Percentiles rank a stretch among this genome's conserved stretches.
These are phyloP conservation scores for Phytophthora cryptogea DNA, from an alignment of 352 stramenopile species.

Conservation along the genomic window DNA sequence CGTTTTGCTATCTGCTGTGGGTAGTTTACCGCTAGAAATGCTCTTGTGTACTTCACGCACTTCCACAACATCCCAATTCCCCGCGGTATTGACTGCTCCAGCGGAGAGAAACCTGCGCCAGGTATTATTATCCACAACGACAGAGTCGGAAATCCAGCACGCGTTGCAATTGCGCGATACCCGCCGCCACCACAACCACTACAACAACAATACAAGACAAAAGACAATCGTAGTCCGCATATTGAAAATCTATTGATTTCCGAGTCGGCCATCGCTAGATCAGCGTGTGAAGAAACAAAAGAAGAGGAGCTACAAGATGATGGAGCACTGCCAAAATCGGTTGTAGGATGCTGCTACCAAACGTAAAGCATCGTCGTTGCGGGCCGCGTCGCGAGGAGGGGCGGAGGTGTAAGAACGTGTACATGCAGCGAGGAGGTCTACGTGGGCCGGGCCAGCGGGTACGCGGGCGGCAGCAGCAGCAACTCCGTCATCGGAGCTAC, in stretches of 20 bases:
- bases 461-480: conserved; percentile 10
- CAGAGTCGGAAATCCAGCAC: background rate
- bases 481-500: conserved; percentile 10
- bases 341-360: conserved; percentile 52
- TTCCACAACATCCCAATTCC: too few relatives aligned
- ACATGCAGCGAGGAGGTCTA: conserved; percentile 33
- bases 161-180: background rate
- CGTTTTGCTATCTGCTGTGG: too few relatives aligned
- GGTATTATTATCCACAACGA: background rate
- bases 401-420: conserved; percentile 23
- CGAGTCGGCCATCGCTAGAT: conserved; percentile 13
- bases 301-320: conserved; percentile 38
- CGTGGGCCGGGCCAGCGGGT: conserved; percentile 11
- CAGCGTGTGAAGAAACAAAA: conserved; percentile 17
- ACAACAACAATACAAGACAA: background rate
- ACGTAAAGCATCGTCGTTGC: conserved; percentile 53
- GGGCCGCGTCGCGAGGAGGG: conserved; percentile 25
- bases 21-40: too few relatives aligned
- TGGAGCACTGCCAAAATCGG: conserved; percentile 42
- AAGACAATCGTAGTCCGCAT: conserved; percentile 15
- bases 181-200: too few relatives aligned
- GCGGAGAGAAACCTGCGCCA: background rate
- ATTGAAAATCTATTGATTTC: conserved; percentile 33
- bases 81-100: too few relatives aligned
- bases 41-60: too few relatives aligned